Percentiles rank a stretch among this genome's conserved stretches.
phyloP scores from a whole-genome alignment of 352 stramenopile species.

The Pythium oligandrum region DNA sequence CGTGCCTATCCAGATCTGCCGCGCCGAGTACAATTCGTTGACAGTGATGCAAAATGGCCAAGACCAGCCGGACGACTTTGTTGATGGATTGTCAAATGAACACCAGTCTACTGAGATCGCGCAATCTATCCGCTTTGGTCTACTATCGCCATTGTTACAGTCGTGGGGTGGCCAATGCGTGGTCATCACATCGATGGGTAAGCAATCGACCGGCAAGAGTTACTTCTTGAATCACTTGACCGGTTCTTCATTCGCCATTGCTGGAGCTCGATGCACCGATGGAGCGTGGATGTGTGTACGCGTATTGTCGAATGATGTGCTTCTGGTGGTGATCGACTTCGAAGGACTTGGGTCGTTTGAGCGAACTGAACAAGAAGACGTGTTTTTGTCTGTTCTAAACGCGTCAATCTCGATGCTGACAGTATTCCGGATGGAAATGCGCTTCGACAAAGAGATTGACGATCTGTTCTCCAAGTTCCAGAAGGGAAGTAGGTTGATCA shows the following conservation, averaged over 20 bases:
- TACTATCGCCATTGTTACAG: slow-evolving; percentile 34
- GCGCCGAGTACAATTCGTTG: slow-evolving; percentile 54
- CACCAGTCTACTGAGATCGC: slow-evolving; percentile 36
- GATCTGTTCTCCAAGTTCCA: slow-evolving; percentile 64
- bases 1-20: slow-evolving; percentile 69
- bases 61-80: neutral
- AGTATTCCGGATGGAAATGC: slow-evolving; percentile 75
- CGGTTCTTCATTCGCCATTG: slow-evolving; percentile 66
- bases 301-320: slow-evolving; percentile 27
- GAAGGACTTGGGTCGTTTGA: slow-evolving; percentile 74
- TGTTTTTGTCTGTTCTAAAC: slow-evolving; percentile 71
- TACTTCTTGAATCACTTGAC: slow-evolving; percentile 79
- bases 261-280: slow-evolving; percentile 55
- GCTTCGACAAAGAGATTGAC: slow-evolving; percentile 73
- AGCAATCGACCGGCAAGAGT: slow-evolving; percentile 76
- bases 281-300: slow-evolving; percentile 60
- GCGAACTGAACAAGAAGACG: slow-evolving; percentile 67
- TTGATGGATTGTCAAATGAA: slow-evolving; percentile 3
- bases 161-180: slow-evolving; percentile 38
- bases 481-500: slow-evolving; percentile 55
- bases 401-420: slow-evolving; percentile 67
- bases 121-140: slow-evolving; percentile 34
- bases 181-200: slow-evolving; percentile 58
- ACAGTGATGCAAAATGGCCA: slow-evolving; percentile 43
- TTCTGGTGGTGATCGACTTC: slow-evolving; percentile 75